Conservation (phyloP, 768 basidiomycete genomes). For the Baorangia bicolor region DNA sequence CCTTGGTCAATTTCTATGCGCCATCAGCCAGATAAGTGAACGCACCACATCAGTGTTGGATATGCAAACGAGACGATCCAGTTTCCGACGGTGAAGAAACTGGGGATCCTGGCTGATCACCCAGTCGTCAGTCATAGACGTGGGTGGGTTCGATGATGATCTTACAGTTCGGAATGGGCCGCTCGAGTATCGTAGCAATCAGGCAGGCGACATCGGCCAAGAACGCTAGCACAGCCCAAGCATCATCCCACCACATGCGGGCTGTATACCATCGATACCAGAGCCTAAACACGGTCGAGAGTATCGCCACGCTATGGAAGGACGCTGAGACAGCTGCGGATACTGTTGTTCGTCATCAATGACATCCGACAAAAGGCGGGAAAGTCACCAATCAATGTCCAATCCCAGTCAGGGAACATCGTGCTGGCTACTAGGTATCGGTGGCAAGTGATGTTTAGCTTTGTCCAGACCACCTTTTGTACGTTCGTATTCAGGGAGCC, state of each 20-base stretch:
- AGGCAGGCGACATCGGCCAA: conserved; percentile 14
- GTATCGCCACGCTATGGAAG: conserved; percentile 23
- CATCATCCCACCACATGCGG: conserved; percentile 30
- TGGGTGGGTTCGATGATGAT: not conserved
- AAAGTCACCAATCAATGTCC: conserved; percentile 12
- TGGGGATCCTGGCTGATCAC: conserved; percentile 2
- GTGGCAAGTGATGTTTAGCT: not conserved
- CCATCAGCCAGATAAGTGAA: not conserved
- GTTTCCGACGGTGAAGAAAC: conserved; percentile 4
- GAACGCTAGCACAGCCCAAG: conserved; percentile 17
- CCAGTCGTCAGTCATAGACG: not conserved
- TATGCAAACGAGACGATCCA: conserved; percentile 19
- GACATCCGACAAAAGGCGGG: not conserved
- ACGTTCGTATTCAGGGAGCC: not conserved
- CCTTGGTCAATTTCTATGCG: not conserved
- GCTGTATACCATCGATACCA: conserved; percentile 19
- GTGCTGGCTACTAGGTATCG: not conserved
- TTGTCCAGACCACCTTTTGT: not conserved
- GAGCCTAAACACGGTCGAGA: conserved; percentile 23
- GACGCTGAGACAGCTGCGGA: conserved; percentile 11
- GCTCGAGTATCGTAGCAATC: conserved; percentile 2
- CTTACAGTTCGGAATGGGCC: conserved; percentile 10
- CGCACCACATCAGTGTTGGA: conserved; percentile 18
- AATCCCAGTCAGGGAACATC: conserved; percentile 19
- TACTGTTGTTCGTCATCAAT: not conserved